Evolutionary conservation across 768 basidiomycete species (phyloP), one percentile per base, ranked within the genome.

Genomic region (Tremella yokohamensis): DNA sequence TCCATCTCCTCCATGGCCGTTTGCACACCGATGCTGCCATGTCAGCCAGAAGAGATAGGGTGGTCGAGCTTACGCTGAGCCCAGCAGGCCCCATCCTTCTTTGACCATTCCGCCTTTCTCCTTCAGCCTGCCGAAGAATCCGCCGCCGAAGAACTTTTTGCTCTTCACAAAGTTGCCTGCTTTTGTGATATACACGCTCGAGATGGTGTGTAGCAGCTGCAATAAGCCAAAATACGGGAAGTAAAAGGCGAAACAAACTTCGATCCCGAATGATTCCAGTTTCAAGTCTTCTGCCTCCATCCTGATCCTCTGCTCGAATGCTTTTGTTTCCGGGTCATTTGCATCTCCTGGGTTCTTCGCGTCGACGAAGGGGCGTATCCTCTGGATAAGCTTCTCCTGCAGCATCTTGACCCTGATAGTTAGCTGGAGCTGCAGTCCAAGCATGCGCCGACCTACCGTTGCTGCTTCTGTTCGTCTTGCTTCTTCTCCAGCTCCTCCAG

Each of bases 81-180:
- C 89, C 59, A 98, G 87, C 60, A 98, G 87, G 15, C 91, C 92
- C 88, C 90, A 98, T 0, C 92, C 89, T 65, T 99, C 96, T 77
- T 98, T 98, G 24, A 92, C 87, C 52, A 93, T 81, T 0, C 88
- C 77, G 4, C 90, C 91, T 76, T 92, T 93, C 78, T 99, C 96
- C 78, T 94, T 98, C 69, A 99, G 76, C 34, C 88, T 84, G 29
- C 92, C 89, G 79, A 89, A 91, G 80, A 96, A 94, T 16, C 92
- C 93, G 7, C 87, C 87, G 54, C 92, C 93, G 67, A 96, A 80
- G 76, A 93, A 91, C 74, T 86, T 91, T 77, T 84, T 85, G 15
- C 88, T 87, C 78, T 96, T 96, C 80, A 98, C 79, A 78, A 85
- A 92, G 22, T 88, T 88, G 15, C 88, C 85, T 4, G 89, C 88